phyloP scores from a whole-genome alignment of 768 basidiomycete genomes.

The Boletus tomentosulus region DNA sequence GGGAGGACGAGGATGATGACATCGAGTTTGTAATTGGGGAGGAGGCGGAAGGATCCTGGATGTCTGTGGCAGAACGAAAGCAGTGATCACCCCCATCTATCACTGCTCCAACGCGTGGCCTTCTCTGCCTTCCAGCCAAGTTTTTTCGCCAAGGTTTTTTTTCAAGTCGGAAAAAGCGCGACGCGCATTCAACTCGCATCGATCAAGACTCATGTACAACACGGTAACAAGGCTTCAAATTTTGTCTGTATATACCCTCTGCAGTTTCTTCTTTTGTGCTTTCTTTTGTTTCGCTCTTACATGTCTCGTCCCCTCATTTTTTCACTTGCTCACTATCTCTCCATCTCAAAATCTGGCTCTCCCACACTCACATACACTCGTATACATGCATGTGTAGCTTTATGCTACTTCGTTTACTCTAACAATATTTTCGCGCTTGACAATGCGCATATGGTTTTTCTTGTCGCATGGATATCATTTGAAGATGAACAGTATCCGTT shows the following conservation, averaged over 20 bases:
- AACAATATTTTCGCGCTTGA: neutral
- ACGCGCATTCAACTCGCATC: slow-evolving; percentile 13
- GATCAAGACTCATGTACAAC: slow-evolving; percentile 4
- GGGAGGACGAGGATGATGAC: too few species aligned
- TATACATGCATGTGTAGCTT: slow-evolving; percentile 16
- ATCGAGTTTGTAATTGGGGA: slow-evolving; percentile 68
- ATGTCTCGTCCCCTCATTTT: neutral
- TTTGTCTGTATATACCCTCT: slow-evolving; percentile 19
- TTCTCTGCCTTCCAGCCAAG: slow-evolving; percentile 1
- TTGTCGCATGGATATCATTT: neutral
- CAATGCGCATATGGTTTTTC: neutral
- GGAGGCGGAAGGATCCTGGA: slow-evolving; percentile 38
- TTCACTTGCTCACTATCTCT: slow-evolving; percentile 5
- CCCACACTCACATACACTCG: slow-evolving; percentile 3
- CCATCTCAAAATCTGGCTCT: slow-evolving; percentile 7
- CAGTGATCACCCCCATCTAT: slow-evolving; percentile 4
- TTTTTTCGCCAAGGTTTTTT: slow-evolving; percentile 7
- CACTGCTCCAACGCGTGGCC: neutral
- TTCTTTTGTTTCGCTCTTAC: neutral
- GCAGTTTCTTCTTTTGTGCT: neutral
- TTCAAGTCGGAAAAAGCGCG: slow-evolving; percentile 13
- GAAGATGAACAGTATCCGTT: neutral
- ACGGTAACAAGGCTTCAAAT: slow-evolving; percentile 1
- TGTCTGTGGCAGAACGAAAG: slow-evolving; percentile 32
- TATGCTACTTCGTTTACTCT: neutral